Percentiles rank a stretch among this genome's conserved stretches.
These are phyloP conservation scores for Nannochloris sp. DNA, from an alignment of 139 green algal species.

Conservation along the genomic window DNA sequence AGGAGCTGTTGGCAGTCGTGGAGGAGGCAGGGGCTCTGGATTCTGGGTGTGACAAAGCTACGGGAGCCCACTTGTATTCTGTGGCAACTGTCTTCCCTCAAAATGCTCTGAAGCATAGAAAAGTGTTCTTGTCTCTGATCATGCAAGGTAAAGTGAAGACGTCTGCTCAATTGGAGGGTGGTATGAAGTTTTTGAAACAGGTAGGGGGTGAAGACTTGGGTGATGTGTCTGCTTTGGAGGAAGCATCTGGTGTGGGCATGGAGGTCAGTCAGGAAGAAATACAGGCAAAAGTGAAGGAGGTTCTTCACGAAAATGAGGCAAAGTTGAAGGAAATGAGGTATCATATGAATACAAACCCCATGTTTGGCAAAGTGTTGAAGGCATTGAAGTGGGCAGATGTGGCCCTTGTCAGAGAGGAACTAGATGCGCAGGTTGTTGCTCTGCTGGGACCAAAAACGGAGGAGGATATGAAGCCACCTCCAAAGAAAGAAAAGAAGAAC, in stretches of 20 bases:
- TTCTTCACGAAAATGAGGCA: conserved; percentile 38
- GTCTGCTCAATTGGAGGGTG: conserved; percentile 70
- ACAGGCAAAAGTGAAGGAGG: conserved; percentile 41
- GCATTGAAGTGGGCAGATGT: conserved; percentile 77
- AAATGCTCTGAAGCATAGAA: conserved; percentile 70
- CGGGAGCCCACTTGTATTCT: conserved; percentile 72
- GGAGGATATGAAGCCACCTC: conserved; percentile 44
- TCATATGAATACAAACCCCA: conserved; percentile 57
- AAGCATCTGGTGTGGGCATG: conserved; percentile 68
- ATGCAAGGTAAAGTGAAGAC: conserved; percentile 48
- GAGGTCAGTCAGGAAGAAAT: conserved; percentile 66
- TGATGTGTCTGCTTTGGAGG: conserved; percentile 48
- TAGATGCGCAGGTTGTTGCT: conserved; percentile 42
- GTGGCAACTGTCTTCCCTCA: conserved; percentile 69
- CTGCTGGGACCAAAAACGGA: conserved; percentile 83
- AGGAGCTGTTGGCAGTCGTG: conserved; percentile 60
- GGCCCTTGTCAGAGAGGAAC: conserved; percentile 30
- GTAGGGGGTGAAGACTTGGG: conserved; percentile 29
- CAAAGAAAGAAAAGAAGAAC: conserved; percentile 18
- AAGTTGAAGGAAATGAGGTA: conserved; percentile 65
- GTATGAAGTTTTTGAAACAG: conserved; percentile 70
- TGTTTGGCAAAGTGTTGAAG: conserved; percentile 45
- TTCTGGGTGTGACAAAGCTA: conserved; percentile 54
- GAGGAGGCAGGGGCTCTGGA: conserved; percentile 47
- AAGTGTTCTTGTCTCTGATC: conserved; percentile 58